Base-by-base conservation (phyloP, 441 rosid genomes). In the Arabidopsis lyrata region DNA sequence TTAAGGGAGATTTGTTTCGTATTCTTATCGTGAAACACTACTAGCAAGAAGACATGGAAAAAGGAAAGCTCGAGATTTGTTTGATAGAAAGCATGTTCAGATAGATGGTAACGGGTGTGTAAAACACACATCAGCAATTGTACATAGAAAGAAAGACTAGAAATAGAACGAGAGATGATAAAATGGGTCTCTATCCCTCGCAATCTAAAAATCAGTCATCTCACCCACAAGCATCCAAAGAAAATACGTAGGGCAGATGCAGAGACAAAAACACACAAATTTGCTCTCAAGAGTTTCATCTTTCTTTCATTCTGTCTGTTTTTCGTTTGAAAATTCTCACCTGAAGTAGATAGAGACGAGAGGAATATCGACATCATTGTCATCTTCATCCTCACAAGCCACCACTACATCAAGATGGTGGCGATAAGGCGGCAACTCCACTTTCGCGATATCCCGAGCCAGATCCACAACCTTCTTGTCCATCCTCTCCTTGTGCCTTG, bases 381-480 rank as follows among this genome's bases (percentile, higher is more conserved):
- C 97, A 49, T 91, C 98, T 6, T 93, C 98, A 48, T 93, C 97
- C 83, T 93, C 98, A 6, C 97, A 91, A 0, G 97, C 98, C 50
- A 90, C 96, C 0, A 93, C 88, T 20, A 93, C 85, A 64, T 91
- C 98, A 12, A 91, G 78, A 77, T 93, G 98, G 18, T 63, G 73
- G 0, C 97, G 87, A 24, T 85, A 79, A 1, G 90, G 68, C 16
- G 98, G 97, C 68, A 93, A 41, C 66, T 93, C 98, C 1, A 85
- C 68, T 81, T 91, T 91, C 2, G 98, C 96, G 7, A 93, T 93
- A 56, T 93, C 97, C 84, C 87, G 74, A 1, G 86, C 98, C 8
- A 93, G 84, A 81, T 93, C 96, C 39, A 87, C 93, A 72, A 93
- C 67, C 70, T 91, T 91, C 87, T 72, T 84, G 80, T 93, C 98